A percentile compares a stretch with the other conserved stretches of the same genome.
These are phyloP conservation scores for Tolypocladium pustulatum DNA, from an alignment of 2,329 filamentous ascomycete species.

Conservation along the genomic window DNA sequence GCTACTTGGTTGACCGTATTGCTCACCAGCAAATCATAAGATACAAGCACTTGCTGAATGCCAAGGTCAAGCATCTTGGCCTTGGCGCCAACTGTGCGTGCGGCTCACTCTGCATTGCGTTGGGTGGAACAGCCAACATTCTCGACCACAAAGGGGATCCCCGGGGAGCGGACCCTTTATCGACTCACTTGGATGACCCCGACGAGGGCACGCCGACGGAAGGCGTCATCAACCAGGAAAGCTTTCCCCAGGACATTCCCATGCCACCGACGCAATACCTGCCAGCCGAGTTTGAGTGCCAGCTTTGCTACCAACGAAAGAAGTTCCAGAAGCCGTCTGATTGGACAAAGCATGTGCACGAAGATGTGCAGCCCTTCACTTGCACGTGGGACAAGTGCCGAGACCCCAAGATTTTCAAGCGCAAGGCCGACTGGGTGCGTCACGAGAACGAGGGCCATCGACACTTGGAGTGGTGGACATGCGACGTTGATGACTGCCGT, in stretches of 20 bases:
- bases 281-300: slow-evolving; percentile 83
- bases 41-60: slow-evolving; percentile 66
- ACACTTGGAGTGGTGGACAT: slow-evolving; percentile 85
- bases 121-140: slow-evolving; percentile 55
- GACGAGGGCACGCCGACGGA: slow-evolving; percentile 61
- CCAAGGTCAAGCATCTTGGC: slow-evolving; percentile 59
- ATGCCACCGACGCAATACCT: slow-evolving; percentile 67
- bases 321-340: slow-evolving; percentile 86
- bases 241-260: slow-evolving; percentile 72
- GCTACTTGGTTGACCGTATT: slow-evolving; percentile 67
- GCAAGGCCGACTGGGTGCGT: slow-evolving; percentile 91
- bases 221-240: slow-evolving; percentile 57
- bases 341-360: slow-evolving; percentile 94
- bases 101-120: slow-evolving; percentile 50
- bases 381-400: slow-evolving; percentile 79
- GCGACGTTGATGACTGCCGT: slow-evolving; percentile 67
- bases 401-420: slow-evolving; percentile 85
- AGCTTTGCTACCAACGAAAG: slow-evolving; percentile 75
- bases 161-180: slow-evolving; percentile 46
- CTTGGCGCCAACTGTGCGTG: slow-evolving; percentile 52
- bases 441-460: slow-evolving; percentile 89
- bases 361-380: slow-evolving; percentile 86
- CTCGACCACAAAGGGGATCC: slow-evolving; percentile 50
- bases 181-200: slow-evolving; percentile 41
- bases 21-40: slow-evolving; percentile 70